These are phyloP conservation scores for Zarea fungicola DNA, from an alignment of 2,329 filamentous ascomycete genomes.

Conservation along the genomic window DNA sequence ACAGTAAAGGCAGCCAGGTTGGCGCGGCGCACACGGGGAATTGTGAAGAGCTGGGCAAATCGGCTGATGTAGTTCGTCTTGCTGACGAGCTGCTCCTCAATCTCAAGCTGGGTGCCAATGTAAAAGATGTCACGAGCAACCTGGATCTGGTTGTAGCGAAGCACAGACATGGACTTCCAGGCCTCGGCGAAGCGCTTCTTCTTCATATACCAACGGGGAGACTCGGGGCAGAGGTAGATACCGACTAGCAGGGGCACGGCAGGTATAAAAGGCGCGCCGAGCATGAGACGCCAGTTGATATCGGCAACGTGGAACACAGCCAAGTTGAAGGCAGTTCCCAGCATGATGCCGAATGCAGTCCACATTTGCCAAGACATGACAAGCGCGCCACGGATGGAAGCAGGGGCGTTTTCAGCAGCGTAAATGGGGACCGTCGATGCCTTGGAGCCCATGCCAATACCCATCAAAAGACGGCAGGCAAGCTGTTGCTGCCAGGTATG, in stretches of 20 bases:
- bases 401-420: slow-evolving; percentile 67
- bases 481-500: slow-evolving; percentile 70
- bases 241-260: slow-evolving; percentile 50
- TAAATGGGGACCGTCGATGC: slow-evolving; percentile 72
- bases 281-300: slow-evolving; percentile 60
- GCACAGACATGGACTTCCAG: slow-evolving; percentile 47
- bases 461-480: slow-evolving; percentile 65
- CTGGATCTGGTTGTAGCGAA: slow-evolving; percentile 52
- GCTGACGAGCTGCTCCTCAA: slow-evolving; percentile 48
- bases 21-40: slow-evolving; percentile 66
- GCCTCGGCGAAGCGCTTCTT: slow-evolving; percentile 58
- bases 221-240: slow-evolving; percentile 63
- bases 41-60: slow-evolving; percentile 61
- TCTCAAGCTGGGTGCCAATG: slow-evolving; percentile 58
- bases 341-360: slow-evolving; percentile 57
- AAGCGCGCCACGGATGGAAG: slow-evolving; percentile 64
- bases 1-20: slow-evolving; percentile 72
- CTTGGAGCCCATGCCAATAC: slow-evolving; percentile 73
- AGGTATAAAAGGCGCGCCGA: slow-evolving; percentile 60
- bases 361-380: slow-evolving; percentile 80
- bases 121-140: slow-evolving; percentile 60
- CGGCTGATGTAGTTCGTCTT: slow-evolving; percentile 55
- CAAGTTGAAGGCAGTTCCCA: slow-evolving; percentile 38
- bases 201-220: slow-evolving; percentile 62
- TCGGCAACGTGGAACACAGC: slow-evolving; percentile 27